Evolutionary conservation across 176 grass and related monocot genomes (phyloP).

Genomic region (Oropetium thomaeum): DNA sequence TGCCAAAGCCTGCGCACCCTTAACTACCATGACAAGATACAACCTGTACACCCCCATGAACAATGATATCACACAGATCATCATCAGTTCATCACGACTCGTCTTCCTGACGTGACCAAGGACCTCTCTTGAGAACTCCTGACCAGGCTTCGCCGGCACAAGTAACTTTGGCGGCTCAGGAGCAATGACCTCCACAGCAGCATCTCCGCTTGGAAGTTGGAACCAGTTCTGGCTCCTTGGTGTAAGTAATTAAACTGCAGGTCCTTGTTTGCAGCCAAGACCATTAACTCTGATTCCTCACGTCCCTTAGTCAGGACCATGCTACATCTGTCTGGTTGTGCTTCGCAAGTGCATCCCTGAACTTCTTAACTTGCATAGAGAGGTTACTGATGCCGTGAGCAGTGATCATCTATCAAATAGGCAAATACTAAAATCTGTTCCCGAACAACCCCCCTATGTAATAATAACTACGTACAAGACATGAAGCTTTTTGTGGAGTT

Average conservation of each 20-base stretch:
- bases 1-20: constrained; percentile 51
- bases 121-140: constrained; percentile 49
- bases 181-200: constrained; percentile 5
- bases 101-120: constrained; percentile 64
- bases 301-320: constrained; percentile 66
- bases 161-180: constrained; percentile 31
- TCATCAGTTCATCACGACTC: background rate
- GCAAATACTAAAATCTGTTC: background rate
- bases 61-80: constrained; percentile 29
- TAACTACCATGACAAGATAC: constrained; percentile 29
- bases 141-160: constrained; percentile 4
- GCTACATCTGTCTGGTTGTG: constrained; percentile 85
- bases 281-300: constrained; percentile 68
- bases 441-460: too few species aligned
- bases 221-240: constrained; percentile 43
- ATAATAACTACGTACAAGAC: too few species aligned
- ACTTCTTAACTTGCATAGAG: constrained; percentile 84
- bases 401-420: background rate
- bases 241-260: constrained; percentile 75
- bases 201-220: constrained; percentile 9
- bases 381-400: background rate
- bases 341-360: constrained; percentile 87
- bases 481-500: too few species aligned
- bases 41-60: constrained; percentile 39
- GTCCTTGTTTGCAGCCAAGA: constrained; percentile 82